Conservation (phyloP, 2,329 filamentous ascomycete species). For the Aspergillus spinulosporus region DNA sequence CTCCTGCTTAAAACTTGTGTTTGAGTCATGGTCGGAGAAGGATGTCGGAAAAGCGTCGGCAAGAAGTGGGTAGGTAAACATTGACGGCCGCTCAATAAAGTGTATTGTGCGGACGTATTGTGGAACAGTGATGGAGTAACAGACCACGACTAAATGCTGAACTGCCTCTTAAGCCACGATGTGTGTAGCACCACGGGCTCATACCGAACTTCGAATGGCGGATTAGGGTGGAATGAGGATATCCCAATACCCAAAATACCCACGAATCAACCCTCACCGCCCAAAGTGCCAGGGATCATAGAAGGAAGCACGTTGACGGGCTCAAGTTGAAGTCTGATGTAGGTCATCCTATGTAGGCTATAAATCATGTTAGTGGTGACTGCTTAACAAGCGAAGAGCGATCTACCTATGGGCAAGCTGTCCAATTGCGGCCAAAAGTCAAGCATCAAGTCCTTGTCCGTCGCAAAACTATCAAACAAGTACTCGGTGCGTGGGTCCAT, state of each 20-base stretch:
- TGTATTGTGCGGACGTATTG: neutral
- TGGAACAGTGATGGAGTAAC: neutral
- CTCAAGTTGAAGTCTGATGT: neutral
- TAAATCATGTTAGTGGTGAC: neutral
- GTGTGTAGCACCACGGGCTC: too few species aligned
- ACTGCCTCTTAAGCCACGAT: neutral
- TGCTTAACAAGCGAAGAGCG: neutral
- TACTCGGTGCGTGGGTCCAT: constrained; percentile 21
- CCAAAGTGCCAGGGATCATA: too few species aligned
- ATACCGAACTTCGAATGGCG: too few species aligned
- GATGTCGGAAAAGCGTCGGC: constrained; percentile 6
- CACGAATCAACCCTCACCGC: too few species aligned
- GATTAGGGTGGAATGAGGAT: too few species aligned
- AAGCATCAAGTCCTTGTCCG: constrained; percentile 23
- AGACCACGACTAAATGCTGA: neutral
- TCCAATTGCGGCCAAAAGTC: constrained; percentile 32
- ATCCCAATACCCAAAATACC: too few species aligned
- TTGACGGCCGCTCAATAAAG: neutral
- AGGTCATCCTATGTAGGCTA: constrained; percentile 7
- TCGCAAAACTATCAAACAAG: constrained; percentile 22
- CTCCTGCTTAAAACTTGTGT: constrained; percentile 3
- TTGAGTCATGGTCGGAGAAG: constrained; percentile 11
- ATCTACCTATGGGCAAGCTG: constrained; percentile 28
- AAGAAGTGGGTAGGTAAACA: neutral
- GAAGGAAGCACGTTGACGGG: too few species aligned